Base-by-base conservation (phyloP, 2,329 filamentous ascomycete species). In the Colletotrichum tropicicola region DNA sequence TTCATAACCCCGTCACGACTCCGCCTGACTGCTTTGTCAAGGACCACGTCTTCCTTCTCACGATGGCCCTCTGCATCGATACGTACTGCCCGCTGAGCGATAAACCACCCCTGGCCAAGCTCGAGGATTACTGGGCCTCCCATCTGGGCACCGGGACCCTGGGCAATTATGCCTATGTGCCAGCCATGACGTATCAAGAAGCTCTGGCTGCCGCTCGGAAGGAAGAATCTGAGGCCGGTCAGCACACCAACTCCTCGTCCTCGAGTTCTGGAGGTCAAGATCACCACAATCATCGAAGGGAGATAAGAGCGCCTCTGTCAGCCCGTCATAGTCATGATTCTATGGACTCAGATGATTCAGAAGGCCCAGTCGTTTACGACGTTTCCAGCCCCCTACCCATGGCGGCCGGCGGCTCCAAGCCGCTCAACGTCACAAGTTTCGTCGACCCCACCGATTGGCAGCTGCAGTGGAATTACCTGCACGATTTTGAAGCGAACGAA, bases 401-500 rank as follows among this genome's bases (percentile, higher is more conserved):
- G 3, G 56, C 67, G 10, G 71, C 74, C 44, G 74, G 53, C 5
- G 28, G 53, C 28, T 56, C 53, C 10, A 71, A 73, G 58, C 54
- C 43, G 15, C 55, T 49, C n/a, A 64, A 59, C 39, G 45, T 23
- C 23, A 56, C 57, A 5, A 55, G 28, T 15, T 55, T 62, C 13
- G 13, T 55, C 15, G 44, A 5, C 8, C 49, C 51, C 3, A 19
- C 19, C 4, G 27, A 48, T 5, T 62, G 54, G 52, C 54, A 57
- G 44, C 57, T 69, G 12, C 71, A 85, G 69, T 87, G 86, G 74
- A 86, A 82, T 67, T 83, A 83, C 59, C 80, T 84, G 75, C 69
- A 80, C 13, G 82, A 85, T 58, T 85, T 85, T 37, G 84, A 87
- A 52, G 73, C 75, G 64, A 86, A 86, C 35, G 75, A 78, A 53